phyloP scores from a whole-genome alignment of 768 basidiomycete species.

The Glaciozyma antarctica region DNA sequence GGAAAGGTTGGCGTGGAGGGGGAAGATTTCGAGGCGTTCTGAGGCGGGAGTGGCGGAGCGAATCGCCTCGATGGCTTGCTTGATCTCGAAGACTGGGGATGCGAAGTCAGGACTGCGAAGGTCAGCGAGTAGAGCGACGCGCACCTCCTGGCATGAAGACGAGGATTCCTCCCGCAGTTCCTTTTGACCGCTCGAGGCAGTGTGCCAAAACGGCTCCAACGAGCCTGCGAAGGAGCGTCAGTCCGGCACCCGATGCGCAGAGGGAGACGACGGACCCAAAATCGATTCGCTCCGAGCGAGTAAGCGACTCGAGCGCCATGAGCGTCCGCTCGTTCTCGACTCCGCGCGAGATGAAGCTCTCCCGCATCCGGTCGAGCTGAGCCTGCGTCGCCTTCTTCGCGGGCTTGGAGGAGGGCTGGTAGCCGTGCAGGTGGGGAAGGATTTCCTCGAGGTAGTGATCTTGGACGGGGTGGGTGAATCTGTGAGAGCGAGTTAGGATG shows the following conservation, averaged over 20 bases:
- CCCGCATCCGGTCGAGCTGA: conserved; percentile 46
- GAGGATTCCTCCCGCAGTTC: conserved; percentile 57
- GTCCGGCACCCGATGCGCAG: background rate
- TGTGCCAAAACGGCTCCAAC: conserved; percentile 13
- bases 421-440: conserved; percentile 41
- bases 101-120: conserved; percentile 42
- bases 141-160: conserved; percentile 88
- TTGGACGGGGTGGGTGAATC: conserved; percentile 24
- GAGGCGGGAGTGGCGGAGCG: conserved; percentile 26
- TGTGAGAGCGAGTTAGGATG: background rate
- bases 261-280: conserved; percentile 50
- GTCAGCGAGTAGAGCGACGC: conserved; percentile 46
- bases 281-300: conserved; percentile 58
- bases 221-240: too few species aligned
- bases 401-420: conserved; percentile 42
- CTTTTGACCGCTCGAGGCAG: conserved; percentile 26
- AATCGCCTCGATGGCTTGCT: conserved; percentile 33
- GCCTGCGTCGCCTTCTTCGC: conserved; percentile 46
- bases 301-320: conserved; percentile 53
- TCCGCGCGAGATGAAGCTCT: conserved; percentile 49
- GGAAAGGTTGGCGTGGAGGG: conserved; percentile 81
- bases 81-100: conserved; percentile 42
- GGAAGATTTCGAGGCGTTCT: conserved; percentile 44
- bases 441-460: conserved; percentile 73
- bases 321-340: conserved; percentile 48